phyloP scores from a whole-genome alignment of 352 stramenopile genomes.

The Pythium utonaiense region DNA sequence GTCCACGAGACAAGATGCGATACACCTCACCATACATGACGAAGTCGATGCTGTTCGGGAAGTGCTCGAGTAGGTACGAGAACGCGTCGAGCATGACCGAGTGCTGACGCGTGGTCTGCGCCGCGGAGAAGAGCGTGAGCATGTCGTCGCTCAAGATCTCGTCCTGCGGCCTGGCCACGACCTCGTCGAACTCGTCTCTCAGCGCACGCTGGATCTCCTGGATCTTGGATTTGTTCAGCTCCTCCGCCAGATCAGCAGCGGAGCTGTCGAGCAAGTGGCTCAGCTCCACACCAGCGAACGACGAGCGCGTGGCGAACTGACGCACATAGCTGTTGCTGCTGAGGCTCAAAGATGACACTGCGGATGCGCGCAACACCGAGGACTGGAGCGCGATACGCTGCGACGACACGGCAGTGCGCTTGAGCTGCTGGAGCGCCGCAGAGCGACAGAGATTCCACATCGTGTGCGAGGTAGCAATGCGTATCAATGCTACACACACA shows the following conservation, averaged over 20 bases:
- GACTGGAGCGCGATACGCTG: background rate
- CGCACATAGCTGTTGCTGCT: background rate
- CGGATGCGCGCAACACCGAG: constrained; percentile 14
- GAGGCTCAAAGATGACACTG: constrained; percentile 13
- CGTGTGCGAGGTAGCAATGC: background rate
- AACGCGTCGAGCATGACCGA: constrained; percentile 53
- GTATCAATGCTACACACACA: constrained; percentile 19
- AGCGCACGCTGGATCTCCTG: constrained; percentile 37
- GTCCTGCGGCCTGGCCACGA: constrained; percentile 30
- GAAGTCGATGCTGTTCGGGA: constrained; percentile 48
- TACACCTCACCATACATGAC: constrained; percentile 62
- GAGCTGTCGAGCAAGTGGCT: constrained; percentile 41
- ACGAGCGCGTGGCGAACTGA: constrained; percentile 3
- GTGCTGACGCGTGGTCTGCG: constrained; percentile 43
- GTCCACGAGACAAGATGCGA: constrained; percentile 39
- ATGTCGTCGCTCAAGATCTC: constrained; percentile 45
- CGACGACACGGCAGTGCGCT: constrained; percentile 14
- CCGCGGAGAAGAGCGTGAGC: constrained; percentile 48
- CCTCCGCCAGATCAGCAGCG: constrained; percentile 30
- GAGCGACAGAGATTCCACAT: constrained; percentile 64
- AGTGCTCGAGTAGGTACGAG: constrained; percentile 40
- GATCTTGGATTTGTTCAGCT: constrained; percentile 35
- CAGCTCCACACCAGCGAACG: constrained; percentile 42
- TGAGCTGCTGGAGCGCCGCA: constrained; percentile 42
- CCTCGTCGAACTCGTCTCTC: constrained; percentile 29